These are phyloP conservation scores for Panaeolus papilionaceus DNA, from an alignment of 768 basidiomycete genomes.

Conservation along the genomic window DNA sequence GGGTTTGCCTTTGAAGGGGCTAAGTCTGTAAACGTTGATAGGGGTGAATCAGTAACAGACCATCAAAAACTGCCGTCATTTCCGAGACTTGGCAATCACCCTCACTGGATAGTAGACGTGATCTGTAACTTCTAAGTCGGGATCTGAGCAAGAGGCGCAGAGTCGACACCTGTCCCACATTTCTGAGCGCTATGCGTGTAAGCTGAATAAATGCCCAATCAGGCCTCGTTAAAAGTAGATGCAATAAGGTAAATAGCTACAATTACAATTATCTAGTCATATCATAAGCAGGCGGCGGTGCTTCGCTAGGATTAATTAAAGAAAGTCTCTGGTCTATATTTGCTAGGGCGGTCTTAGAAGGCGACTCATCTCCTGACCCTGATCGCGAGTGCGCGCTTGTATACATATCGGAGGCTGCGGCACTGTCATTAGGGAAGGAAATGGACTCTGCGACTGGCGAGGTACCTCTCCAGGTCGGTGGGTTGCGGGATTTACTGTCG, in stretches of 20 bases:
- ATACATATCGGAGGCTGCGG: neutral
- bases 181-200: no score
- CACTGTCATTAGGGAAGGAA: neutral
- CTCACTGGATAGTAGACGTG: no score
- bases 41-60: no score
- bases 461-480: neutral
- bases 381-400: neutral
- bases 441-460: neutral
- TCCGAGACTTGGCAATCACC: no score
- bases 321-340: neutral
- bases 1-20: neutral
- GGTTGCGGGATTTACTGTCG: neutral
- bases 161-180: no score
- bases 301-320: neutral
- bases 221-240: neutral
- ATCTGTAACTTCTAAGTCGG: no score
- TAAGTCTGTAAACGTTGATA: neutral
- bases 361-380: neutral
- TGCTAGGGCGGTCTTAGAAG: neutral
- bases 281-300: neutral
- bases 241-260: neutral
- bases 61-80: neutral
- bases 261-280: neutral
- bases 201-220: no score
- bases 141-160: no score